Base-by-base conservation (phyloP, 176 grass and related monocot genomes). In the Areca catechu region DNA sequence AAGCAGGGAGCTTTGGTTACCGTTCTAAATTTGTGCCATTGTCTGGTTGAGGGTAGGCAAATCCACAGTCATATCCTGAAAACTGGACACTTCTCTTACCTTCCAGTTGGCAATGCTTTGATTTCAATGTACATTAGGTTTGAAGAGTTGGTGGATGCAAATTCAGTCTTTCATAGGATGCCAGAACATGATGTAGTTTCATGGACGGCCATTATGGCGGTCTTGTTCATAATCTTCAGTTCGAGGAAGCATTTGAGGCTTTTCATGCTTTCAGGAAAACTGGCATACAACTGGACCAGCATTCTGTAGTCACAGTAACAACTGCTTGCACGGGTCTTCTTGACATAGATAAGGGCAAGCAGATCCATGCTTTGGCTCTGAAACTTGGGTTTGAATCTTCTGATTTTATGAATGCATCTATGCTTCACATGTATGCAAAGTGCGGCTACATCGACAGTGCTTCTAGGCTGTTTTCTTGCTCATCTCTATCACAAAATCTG, bases 351-450 rank as follows among this genome's bases (percentile, higher is more conserved):
- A 86, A 74, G 54, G 91, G 91, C 60, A 78, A 24, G 18, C 74
- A 90, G 53, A 75, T 96, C 53, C 91, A 96, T 67, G 62, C 77
- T 37, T 73, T 97, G 70, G 65, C 63, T 68, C 57, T 97, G 61
- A 97, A 88, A 85, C 60, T 68, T 70, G 86, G 92, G 16, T 28
- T 88, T 25, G 64, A 78, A 57, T 51, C 61, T 76, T 74, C 60
- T 73, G 80, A 88, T 76, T 90, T 80, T 56, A 69, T 84, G 51
- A 68, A 61, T 65, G 77, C 86, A 66, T 97, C 92, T 51, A 71
- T 97, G 58, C 76, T 90, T 60, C 69, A 85, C 23, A 88, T 97
- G 92, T 97, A 97, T 56, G 86, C 83, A 71, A 96, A 96, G 85
- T 90, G 80, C 60, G 71, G 80, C 23, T 61, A 58, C 37, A 82